Percentiles rank a stretch among this genome's conserved stretches.
These are phyloP conservation scores for Pyrrhoderma noxium DNA, from an alignment of 1,284 basidiomycete species.

Conservation along the genomic window DNA sequence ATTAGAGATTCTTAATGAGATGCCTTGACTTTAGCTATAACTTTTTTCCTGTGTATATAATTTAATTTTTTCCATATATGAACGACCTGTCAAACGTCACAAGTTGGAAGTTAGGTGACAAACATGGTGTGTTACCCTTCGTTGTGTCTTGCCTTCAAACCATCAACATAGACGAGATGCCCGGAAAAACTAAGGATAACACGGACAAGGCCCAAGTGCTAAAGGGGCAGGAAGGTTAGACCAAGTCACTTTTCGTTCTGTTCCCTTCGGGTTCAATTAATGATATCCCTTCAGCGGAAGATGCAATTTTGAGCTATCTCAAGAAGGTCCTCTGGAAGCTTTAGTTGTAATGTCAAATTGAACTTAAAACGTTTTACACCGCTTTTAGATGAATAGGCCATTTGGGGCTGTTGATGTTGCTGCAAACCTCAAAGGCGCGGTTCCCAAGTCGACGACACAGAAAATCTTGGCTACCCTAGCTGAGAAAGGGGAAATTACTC, in stretches of 20 bases:
- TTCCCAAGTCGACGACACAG: slow-evolving; percentile 74
- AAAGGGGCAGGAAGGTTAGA: slow-evolving; percentile 25
- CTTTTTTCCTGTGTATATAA: no score
- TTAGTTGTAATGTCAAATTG: background rate
- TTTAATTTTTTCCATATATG: no score
- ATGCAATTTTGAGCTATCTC: slow-evolving; percentile 65
- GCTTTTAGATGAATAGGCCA: slow-evolving; percentile 20
- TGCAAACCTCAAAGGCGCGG: slow-evolving; percentile 79
- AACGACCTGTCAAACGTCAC: no score
- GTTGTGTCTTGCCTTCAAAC: no score
- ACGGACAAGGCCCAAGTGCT: slow-evolving; percentile 22
- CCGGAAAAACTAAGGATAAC: slow-evolving; percentile 21
- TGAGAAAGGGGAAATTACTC: slow-evolving; percentile 66
- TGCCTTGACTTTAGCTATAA: no score
- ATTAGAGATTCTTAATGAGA: no score
- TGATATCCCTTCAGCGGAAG: slow-evolving; percentile 45
- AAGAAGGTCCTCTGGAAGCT: slow-evolving; percentile 41
- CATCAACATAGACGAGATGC: slow-evolving; percentile 12
- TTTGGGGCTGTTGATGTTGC: slow-evolving; percentile 64
- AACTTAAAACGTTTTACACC: background rate
- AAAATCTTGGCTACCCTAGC: slow-evolving; percentile 74
- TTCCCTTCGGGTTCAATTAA: background rate
- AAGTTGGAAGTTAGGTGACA: no score
- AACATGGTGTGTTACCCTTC: no score
- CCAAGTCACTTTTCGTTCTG: background rate